These are phyloP conservation scores for Sporothrix pseudoabietina DNA, from an alignment of 2,329 filamentous ascomycete species.

Conservation along the genomic window DNA sequence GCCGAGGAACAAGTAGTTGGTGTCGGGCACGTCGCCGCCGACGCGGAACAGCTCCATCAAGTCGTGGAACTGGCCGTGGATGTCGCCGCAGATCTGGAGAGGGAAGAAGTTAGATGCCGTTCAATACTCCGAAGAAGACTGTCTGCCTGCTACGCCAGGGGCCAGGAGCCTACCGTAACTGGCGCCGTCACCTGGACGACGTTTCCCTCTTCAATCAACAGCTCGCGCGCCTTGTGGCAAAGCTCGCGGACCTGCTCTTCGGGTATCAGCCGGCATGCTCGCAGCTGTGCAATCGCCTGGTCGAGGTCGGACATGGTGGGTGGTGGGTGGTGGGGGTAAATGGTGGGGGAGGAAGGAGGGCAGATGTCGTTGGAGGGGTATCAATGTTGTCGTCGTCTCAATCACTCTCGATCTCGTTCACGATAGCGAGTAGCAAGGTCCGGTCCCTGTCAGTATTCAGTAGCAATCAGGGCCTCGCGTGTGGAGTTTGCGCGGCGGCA, in stretches of 20 bases:
- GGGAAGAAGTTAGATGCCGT: neutral
- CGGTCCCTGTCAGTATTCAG: neutral
- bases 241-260: conserved; percentile 94
- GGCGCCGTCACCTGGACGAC: conserved; percentile 94
- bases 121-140: neutral
- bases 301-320: conserved; percentile 85
- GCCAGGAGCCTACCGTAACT: conserved; percentile 73
- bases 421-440: neutral
- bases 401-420: neutral
- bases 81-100: conserved; percentile 84
- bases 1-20: conserved; percentile 83
- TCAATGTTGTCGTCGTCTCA: neutral
- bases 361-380: neutral
- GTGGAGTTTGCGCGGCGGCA: neutral
- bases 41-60: conserved; percentile 96
- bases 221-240: conserved; percentile 94
- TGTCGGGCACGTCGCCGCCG: conserved; percentile 90
- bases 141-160: neutral
- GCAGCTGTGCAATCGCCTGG: conserved; percentile 92
- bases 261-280: conserved; percentile 93
- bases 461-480: neutral
- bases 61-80: conserved; percentile 95
- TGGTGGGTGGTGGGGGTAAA: neutral
- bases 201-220: conserved; percentile 96
- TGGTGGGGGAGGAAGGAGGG: neutral